Evolutionary conservation across 129 eudicot species (phyloP).

Genomic region (Flaveria ramosissima): DNA sequence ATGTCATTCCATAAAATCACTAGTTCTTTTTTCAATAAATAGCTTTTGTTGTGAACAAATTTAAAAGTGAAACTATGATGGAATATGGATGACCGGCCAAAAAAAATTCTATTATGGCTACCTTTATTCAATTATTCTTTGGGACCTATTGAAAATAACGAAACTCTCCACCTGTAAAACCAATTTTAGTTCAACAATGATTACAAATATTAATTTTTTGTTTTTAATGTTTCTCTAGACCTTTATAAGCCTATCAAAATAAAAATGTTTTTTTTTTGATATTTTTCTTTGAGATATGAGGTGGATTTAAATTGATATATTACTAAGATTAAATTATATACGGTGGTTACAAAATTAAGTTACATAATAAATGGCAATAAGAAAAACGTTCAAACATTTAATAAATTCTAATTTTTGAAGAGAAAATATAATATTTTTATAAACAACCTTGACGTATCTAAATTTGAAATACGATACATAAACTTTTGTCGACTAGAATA

Average conservation of each 20-base stretch:
- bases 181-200: background rate
- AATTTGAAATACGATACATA: background rate
- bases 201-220: background rate
- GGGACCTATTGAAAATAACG: slow-evolving; percentile 19
- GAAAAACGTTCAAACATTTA: no score
- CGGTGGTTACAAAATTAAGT: no score
- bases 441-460: background rate
- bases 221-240: background rate
- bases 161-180: background rate
- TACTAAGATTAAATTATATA: no score
- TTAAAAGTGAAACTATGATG: slow-evolving; percentile 9
- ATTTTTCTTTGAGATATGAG: no score
- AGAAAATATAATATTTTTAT: background rate
- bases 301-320: no score
- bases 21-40: background rate
- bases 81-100: background rate
- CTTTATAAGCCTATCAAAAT: background rate
- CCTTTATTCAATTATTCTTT: slow-evolving; percentile 18
- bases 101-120: slow-evolving; percentile 20
- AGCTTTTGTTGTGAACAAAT: background rate
- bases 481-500: background rate
- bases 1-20: background rate
- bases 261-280: background rate
- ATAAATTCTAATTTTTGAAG: background rate
- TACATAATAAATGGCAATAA: no score